Evolutionary conservation across 345 rosid species (phyloP).

Genomic region (Geranium rotundifolium): DNA sequence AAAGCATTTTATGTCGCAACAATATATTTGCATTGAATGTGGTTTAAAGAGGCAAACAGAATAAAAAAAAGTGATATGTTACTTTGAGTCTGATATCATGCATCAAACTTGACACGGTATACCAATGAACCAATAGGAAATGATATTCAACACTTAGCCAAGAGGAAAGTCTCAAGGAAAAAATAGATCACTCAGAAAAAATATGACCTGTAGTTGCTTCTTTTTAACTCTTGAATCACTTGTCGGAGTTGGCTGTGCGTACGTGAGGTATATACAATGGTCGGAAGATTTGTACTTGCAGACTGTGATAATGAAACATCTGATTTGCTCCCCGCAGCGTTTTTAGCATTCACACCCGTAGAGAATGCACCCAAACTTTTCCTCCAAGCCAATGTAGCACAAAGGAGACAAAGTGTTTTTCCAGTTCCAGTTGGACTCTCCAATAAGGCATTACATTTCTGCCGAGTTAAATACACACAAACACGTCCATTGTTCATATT

Average conservation of each 20-base stretch:
- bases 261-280: conserved; percentile 77
- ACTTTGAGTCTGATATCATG: background rate
- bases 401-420: conserved; percentile 86
- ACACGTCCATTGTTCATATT: background rate
- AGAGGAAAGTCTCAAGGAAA: background rate
- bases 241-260: conserved; percentile 97
- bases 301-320: conserved; percentile 22
- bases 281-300: conserved; percentile 32
- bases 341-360: conserved; percentile 34
- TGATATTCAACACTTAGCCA: background rate
- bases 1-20: too few relatives aligned
- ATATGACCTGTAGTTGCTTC: conserved; percentile 76
- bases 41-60: background rate
- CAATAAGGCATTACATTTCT: conserved; percentile 84
- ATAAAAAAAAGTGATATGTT: background rate
- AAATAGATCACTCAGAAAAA: conserved; percentile 6
- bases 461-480: conserved; percentile 10
- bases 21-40: background rate
- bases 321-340: conserved; percentile 18
- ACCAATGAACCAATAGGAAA: background rate
- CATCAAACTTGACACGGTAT: background rate
- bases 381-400: conserved; percentile 99
- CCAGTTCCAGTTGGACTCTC: conserved; percentile 99
- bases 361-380: conserved; percentile 72
- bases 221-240: conserved; percentile 75